Conservation (phyloP, 306 rosid species). For the Casuarina equisetifolia region DNA sequence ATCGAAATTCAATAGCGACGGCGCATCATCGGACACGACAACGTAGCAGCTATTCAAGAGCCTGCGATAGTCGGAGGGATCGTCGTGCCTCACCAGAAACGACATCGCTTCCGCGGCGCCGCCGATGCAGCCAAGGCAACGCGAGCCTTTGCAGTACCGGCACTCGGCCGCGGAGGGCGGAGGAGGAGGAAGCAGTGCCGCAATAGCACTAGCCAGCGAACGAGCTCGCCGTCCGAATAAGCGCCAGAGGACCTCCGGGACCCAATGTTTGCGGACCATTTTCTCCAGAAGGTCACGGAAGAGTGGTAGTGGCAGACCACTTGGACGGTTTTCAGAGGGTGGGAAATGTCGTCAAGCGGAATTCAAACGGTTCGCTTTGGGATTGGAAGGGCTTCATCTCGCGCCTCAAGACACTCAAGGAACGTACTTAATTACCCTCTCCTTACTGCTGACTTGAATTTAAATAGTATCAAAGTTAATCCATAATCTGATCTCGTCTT, state of each 20-base stretch:
- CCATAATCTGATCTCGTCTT: too few species aligned
- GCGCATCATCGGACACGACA: slow-evolving; percentile 48
- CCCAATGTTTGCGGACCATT: slow-evolving; percentile 51
- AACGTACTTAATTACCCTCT: too few species aligned
- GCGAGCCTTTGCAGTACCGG: slow-evolving; percentile 36
- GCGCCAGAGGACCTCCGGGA: slow-evolving; percentile 68
- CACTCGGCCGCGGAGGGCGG: slow-evolving; percentile 33
- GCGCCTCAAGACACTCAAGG: too few species aligned
- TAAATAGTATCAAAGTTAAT: too few species aligned
- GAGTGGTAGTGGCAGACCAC: background rate
- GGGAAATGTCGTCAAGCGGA: background rate
- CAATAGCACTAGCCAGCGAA: slow-evolving; percentile 45
- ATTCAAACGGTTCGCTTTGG: background rate
- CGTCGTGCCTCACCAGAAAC: slow-evolving; percentile 55
- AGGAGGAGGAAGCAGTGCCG: slow-evolving; percentile 51
- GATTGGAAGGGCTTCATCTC: background rate
- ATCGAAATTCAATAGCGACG: slow-evolving; percentile 21
- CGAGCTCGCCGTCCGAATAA: slow-evolving; percentile 49
- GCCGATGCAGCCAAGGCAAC: slow-evolving; percentile 48
- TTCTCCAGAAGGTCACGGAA: slow-evolving; percentile 29
- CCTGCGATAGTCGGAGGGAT: slow-evolving; percentile 49
- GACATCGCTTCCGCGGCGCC: slow-evolving; percentile 5
- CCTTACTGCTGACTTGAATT: too few species aligned
- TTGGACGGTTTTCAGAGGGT: background rate
- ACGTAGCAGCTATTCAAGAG: slow-evolving; percentile 49